These are phyloP conservation scores for Solanum sitiens DNA, from an alignment of 257 asterid species.

Conservation along the genomic window DNA sequence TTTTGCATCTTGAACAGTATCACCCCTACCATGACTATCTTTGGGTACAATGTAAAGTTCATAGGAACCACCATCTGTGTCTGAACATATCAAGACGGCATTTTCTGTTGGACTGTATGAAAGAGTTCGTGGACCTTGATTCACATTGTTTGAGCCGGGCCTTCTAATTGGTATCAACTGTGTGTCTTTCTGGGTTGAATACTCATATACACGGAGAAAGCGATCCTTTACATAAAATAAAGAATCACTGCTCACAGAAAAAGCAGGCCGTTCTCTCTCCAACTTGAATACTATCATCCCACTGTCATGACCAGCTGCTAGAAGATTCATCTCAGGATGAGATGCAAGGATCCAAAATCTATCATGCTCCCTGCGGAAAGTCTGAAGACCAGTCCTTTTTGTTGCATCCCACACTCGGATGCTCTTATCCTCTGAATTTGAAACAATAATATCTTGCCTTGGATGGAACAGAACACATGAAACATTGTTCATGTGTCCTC, in stretches of 20 bases:
- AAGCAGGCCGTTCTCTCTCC: slow-evolving; percentile 98
- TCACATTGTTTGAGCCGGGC: slow-evolving; percentile 74
- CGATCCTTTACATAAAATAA: slow-evolving; percentile 80
- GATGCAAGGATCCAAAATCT: slow-evolving; percentile 94
- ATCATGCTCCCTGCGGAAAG: slow-evolving; percentile 94
- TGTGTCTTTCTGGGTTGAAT: slow-evolving; percentile 74
- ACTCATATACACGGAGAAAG: slow-evolving; percentile 73
- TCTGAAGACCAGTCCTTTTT: slow-evolving; percentile 93
- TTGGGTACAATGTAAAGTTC: slow-evolving; percentile 80
- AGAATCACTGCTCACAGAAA: slow-evolving; percentile 70
- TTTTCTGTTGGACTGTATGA: slow-evolving; percentile 93
- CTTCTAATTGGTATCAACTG: slow-evolving; percentile 88
- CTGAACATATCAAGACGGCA: slow-evolving; percentile 85
- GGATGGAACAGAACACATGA: slow-evolving; percentile 88
- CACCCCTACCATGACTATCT: slow-evolving; percentile 79
- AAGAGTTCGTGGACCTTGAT: slow-evolving; percentile 79
- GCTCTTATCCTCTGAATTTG: slow-evolving; percentile 97
- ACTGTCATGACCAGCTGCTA: slow-evolving; percentile 98
- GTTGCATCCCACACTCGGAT: slow-evolving; percentile 99
- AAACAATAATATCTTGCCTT: slow-evolving; percentile 86
- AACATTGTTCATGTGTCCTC: slow-evolving; percentile 97
- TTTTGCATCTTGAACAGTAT: slow-evolving; percentile 79
- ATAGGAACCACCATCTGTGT: slow-evolving; percentile 84
- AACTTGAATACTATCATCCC: slow-evolving; percentile 96
- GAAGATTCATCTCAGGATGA: slow-evolving; percentile 97